phyloP scores from a whole-genome alignment of 306 rosid genomes.

The Fragaria vesca region DNA sequence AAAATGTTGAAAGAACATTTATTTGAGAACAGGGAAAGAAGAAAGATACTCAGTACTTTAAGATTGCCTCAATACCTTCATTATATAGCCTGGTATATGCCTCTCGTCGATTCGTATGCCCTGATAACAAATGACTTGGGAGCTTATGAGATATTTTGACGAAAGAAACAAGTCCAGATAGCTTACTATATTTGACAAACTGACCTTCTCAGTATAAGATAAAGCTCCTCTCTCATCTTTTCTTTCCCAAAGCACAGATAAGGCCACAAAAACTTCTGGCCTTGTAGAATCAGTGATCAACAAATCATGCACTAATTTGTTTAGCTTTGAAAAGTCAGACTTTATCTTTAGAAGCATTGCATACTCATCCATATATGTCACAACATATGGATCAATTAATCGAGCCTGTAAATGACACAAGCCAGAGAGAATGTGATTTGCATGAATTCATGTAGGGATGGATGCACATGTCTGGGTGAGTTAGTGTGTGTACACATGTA shows the following conservation, averaged over 20 bases:
- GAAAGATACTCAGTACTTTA: not conserved
- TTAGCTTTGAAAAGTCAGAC: conserved; percentile 83
- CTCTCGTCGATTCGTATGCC: conserved; percentile 86
- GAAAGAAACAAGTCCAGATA: conserved; percentile 27
- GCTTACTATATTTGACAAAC: conserved; percentile 28
- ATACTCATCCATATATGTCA: conserved; percentile 98
- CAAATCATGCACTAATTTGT: conserved; percentile 86
- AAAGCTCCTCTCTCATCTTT: conserved; percentile 92
- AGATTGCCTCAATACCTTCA: conserved; percentile 60
- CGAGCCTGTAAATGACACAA: conserved; percentile 70
- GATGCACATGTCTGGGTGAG: not conserved
- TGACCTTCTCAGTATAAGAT: conserved; percentile 91
- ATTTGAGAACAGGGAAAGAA: conserved; percentile 15
- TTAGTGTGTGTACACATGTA: not conserved
- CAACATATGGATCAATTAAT: conserved; percentile 76
- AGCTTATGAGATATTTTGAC: conserved; percentile 26
- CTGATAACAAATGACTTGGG: conserved; percentile 50
- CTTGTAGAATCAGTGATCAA: conserved; percentile 82
- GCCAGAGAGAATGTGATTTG: conserved; percentile 16
- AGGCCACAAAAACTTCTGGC: conserved; percentile 96
- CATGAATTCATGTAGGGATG: not conserved
- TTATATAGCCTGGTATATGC: conserved; percentile 84
- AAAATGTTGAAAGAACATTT: conserved; percentile 18
- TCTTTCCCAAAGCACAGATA: conserved; percentile 91
- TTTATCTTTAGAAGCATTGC: conserved; percentile 95